Evolutionary conservation across 805 yeast species (phyloP), one percentile per base, ranked within the genome.

Genomic region (Cyberlindnera xishuangbannaensis): DNA sequence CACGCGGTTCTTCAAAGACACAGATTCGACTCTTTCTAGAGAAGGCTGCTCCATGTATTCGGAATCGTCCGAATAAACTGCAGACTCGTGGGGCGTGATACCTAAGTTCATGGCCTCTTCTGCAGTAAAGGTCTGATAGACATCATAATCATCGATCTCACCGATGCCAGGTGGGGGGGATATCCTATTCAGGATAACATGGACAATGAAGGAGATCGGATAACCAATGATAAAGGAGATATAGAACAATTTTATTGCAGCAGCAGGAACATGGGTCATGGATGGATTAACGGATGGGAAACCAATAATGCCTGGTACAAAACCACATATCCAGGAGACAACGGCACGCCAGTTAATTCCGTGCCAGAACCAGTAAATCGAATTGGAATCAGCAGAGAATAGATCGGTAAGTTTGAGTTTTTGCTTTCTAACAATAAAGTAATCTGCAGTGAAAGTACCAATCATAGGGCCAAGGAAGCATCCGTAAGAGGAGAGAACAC

Each of bases 301-400:
- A 1, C 73, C 73, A 13, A 70, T 64, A 13, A 67, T 42, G 22
- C 65, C 65, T 16, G 69, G 69, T 11, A 59, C 59, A 32, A 61
- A 53, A n/a, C 64, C 61, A 27, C 55, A 41, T 9, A 58, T 26
- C 63, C 67, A 69, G 8, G 65, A 55, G 4, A 55, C 30, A 10
- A 63, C 33, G 12, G 64, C 61, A 43, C 68, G 57, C 61, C 63
- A 62, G 47, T 71, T 67, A 41, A 62, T 30, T 8, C 76, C 77
- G 20, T 52, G 40, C 39, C 50, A 51, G 48, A 64, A 64, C 60
- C 64, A 69, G 46, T 68, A 73, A 19, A 55, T 55, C 7, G 67
- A 65, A 7, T 48, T 40, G 3, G 50, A 31, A 19, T 48, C 37
- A 14, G 46, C 48, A 14, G 56, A 52, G 50, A 59, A 73, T 30